Conservation (phyloP, 2,329 filamentous ascomycete species). For the Colletotrichum gloeosporioides region DNA sequence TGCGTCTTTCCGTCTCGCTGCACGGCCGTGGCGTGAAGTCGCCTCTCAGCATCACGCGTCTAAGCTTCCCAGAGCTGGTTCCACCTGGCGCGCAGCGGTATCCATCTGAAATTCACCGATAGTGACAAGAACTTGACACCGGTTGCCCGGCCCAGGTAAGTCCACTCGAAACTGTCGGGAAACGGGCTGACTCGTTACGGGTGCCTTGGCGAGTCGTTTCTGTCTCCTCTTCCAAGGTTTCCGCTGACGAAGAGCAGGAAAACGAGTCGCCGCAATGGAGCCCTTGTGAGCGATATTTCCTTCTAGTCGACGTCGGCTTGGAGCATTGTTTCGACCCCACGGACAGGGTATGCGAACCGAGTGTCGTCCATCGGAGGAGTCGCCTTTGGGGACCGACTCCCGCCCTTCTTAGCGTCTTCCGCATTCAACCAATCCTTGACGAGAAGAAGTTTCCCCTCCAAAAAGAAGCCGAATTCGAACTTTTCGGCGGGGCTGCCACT, state of each 20-base stretch:
- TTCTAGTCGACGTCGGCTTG: background rate
- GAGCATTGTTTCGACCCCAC: background rate
- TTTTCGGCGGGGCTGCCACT: background rate
- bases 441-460: background rate
- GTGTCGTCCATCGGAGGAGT: background rate
- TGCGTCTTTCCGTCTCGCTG: background rate
- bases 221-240: background rate
- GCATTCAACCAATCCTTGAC: background rate
- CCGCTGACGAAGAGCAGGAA: background rate
- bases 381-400: background rate
- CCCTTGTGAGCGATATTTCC: background rate
- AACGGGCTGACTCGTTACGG: conserved; percentile 3
- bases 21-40: background rate
- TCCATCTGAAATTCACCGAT: conserved; percentile 1
- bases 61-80: background rate
- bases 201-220: background rate
- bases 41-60: background rate
- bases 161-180: conserved; percentile 12
- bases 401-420: background rate
- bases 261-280: background rate
- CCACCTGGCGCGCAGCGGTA: background rate
- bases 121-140: background rate
- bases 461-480: conserved; percentile 6
- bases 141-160: background rate
- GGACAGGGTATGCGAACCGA: background rate